These are phyloP conservation scores for Microstegium vimineum DNA, from an alignment of 176 grass and related monocot genomes.

Conservation along the genomic window DNA sequence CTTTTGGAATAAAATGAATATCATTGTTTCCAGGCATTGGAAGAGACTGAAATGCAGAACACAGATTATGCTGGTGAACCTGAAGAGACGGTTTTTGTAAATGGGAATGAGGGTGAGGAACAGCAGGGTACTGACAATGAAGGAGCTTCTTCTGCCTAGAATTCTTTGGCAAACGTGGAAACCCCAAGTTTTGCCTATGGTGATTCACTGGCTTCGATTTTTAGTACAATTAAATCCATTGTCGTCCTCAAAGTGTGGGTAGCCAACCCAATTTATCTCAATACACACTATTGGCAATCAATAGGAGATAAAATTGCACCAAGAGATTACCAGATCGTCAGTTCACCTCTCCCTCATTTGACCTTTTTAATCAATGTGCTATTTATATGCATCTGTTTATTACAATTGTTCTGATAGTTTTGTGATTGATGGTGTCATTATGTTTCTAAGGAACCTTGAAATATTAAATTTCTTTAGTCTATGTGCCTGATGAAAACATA, in stretches of 20 bases:
- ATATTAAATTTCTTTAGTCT: neutral
- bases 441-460: neutral
- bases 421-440: neutral
- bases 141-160: slow-evolving; percentile 47
- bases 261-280: neutral
- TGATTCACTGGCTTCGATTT: slow-evolving; percentile 38
- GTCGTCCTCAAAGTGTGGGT: neutral
- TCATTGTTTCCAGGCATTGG: slow-evolving; percentile 25
- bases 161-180: slow-evolving; percentile 38
- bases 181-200: slow-evolving; percentile 42
- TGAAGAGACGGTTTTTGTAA: slow-evolving; percentile 66
- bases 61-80: slow-evolving; percentile 62
- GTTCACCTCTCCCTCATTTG: neutral
- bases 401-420: neutral
- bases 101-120: slow-evolving; percentile 93
- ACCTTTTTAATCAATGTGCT: neutral
- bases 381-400: neutral
- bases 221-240: neutral
- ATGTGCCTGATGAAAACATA: neutral
- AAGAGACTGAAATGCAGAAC: slow-evolving; percentile 46
- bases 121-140: slow-evolving; percentile 73
- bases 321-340: neutral
- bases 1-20: slow-evolving; percentile 2
- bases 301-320: neutral
- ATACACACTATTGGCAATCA: neutral